Conservation (phyloP, 2,329 filamentous ascomycete species). For the Rhytidhysteron rufulum region DNA sequence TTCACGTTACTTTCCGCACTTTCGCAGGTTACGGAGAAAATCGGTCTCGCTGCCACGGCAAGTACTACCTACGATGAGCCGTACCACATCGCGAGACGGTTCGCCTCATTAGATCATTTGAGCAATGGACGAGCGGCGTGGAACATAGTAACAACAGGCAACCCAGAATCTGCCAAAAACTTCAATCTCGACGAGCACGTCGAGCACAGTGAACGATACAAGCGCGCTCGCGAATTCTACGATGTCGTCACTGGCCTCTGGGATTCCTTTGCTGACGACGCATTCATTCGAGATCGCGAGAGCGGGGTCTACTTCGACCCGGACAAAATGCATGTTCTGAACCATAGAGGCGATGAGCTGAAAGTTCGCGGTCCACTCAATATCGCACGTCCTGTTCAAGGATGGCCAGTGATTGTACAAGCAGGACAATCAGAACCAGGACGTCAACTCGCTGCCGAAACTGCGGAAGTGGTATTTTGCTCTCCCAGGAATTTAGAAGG, state of each 20-base stretch:
- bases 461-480: conserved; percentile 53
- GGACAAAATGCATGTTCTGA: conserved; percentile 49
- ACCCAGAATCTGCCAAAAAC: conserved; percentile 52
- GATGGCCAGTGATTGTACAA: conserved; percentile 55
- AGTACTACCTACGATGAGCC: conserved; percentile 54
- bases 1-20: conserved; percentile 52
- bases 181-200: conserved; percentile 50
- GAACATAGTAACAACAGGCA: conserved; percentile 54
- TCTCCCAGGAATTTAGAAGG: conserved; percentile 44
- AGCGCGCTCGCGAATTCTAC: conserved; percentile 51
- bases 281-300: conserved; percentile 48
- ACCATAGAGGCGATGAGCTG: conserved; percentile 48
- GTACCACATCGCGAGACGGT: conserved; percentile 52
- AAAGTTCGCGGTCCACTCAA: conserved; percentile 49
- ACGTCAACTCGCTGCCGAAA: conserved; percentile 50
- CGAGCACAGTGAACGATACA: conserved; percentile 49
- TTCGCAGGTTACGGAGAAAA: conserved; percentile 46
- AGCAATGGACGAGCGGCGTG: conserved; percentile 50
- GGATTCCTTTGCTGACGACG: conserved; percentile 56
- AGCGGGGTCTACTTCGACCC: conserved; percentile 50
- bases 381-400: conserved; percentile 51
- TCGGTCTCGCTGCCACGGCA: conserved; percentile 52
- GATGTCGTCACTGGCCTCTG: conserved; percentile 52
- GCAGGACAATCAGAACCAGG: conserved; percentile 53
- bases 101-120: conserved; percentile 53